A percentile compares a stretch with the other conserved stretches of the same genome.
phyloP scores from a whole-genome alignment of 345 rosid genomes.

The Stellera chamaejasme region DNA sequence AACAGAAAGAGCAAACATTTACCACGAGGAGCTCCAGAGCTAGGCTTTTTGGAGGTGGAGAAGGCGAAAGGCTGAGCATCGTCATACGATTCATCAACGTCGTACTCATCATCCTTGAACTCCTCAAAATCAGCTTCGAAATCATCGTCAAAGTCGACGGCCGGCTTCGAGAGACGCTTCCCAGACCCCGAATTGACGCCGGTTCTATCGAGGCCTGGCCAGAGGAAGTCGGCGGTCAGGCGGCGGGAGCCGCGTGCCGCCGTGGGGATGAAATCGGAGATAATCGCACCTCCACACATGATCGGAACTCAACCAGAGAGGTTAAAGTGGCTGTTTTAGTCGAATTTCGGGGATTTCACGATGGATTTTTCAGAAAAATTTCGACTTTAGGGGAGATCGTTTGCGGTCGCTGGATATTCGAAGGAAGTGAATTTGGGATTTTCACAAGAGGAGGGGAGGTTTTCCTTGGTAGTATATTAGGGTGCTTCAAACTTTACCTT shows the following conservation, averaged over 20 bases:
- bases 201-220: conserved; percentile 63
- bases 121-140: conserved; percentile 89
- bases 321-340: conserved; percentile 12
- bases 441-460: background rate
- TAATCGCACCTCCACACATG: conserved; percentile 99
- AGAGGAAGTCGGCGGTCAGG: conserved; percentile 50
- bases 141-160: conserved; percentile 56
- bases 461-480: too few relatives aligned
- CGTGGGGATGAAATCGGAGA: conserved; percentile 63
- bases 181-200: conserved; percentile 22
- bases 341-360: background rate
- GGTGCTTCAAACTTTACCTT: too few relatives aligned
- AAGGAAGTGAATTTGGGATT: background rate
- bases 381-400: background rate
- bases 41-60: conserved; percentile 25
- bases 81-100: conserved; percentile 41
- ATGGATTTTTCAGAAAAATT: background rate
- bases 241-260: conserved; percentile 22
- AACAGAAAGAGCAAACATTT: conserved; percentile 2
- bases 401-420: background rate
- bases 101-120: conserved; percentile 59
- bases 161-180: conserved; percentile 14
- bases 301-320: conserved; percentile 6
- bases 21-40: conserved; percentile 31
- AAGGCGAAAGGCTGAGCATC: conserved; percentile 37